phyloP scores from a whole-genome alignment of 208 protist genomes.

The Borovskyia barvae region DNA sequence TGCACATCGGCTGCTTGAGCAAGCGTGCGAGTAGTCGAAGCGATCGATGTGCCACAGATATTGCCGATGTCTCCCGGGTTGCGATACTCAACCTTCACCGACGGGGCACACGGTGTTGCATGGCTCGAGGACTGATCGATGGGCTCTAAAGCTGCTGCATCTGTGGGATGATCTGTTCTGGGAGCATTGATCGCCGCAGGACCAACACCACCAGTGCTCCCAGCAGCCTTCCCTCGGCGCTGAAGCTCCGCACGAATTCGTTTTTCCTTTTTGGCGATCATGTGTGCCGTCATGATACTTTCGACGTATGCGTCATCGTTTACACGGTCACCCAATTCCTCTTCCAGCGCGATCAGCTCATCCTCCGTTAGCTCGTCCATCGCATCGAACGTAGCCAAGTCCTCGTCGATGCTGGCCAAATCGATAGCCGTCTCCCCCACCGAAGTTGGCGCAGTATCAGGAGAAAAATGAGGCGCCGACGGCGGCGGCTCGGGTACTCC shows the following conservation, averaged over 20 bases:
- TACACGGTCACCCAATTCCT: slow-evolving; percentile 60
- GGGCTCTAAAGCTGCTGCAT: too few species aligned
- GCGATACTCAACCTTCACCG: not conserved
- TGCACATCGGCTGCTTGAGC: too few species aligned
- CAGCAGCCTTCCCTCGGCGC: slow-evolving; percentile 1
- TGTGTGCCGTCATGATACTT: slow-evolving; percentile 68
- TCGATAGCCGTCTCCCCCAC: slow-evolving; percentile 1
- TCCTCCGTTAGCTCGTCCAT: slow-evolving; percentile 78
- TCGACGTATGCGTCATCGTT: slow-evolving; percentile 77
- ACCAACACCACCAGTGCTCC: not conserved
- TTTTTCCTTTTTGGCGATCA: slow-evolving; percentile 85
- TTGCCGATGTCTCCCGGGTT: slow-evolving; percentile 45
- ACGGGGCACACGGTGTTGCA: not conserved
- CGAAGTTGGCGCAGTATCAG: not conserved
- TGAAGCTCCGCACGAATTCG: slow-evolving; percentile 49
- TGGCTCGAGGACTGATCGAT: too few species aligned
- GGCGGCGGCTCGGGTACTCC: not conserved
- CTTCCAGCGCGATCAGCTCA: slow-evolving; percentile 76
- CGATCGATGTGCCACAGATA: not conserved
- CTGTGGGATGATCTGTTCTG: not conserved
- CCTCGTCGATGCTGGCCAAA: slow-evolving; percentile 17
- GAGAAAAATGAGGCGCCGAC: not conserved
- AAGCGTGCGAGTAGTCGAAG: too few species aligned
- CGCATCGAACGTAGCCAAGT: slow-evolving; percentile 68
- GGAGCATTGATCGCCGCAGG: not conserved